These are phyloP conservation scores for Aspergillus calidoustus DNA, from an alignment of 2,329 filamentous ascomycete species.

Conservation along the genomic window DNA sequence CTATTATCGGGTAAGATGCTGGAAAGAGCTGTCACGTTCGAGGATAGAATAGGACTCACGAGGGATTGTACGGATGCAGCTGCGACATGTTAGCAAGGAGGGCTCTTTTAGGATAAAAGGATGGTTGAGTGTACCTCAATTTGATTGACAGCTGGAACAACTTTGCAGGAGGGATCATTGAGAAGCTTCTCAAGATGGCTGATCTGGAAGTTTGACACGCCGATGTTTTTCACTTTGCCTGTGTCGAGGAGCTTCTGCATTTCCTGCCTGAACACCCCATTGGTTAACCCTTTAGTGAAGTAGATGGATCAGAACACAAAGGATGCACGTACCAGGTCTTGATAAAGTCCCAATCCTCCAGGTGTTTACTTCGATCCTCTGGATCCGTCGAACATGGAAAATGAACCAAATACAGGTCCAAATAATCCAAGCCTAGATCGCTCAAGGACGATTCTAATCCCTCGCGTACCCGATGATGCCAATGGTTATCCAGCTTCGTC, in stretches of 20 bases:
- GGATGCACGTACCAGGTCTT: too few relatives aligned
- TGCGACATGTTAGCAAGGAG: slow-evolving; percentile 30
- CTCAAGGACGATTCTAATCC: slow-evolving; percentile 67
- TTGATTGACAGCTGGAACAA: slow-evolving; percentile 57
- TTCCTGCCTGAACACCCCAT: slow-evolving; percentile 50
- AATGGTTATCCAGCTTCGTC: slow-evolving; percentile 70
- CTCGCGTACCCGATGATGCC: slow-evolving; percentile 64
- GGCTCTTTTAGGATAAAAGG: too few relatives aligned
- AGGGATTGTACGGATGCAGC: slow-evolving; percentile 71
- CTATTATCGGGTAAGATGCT: neutral
- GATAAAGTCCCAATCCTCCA: slow-evolving; percentile 78
- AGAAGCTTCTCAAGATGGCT: slow-evolving; percentile 78
- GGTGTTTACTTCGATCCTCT: slow-evolving; percentile 61
- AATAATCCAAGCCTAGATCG: slow-evolving; percentile 67
- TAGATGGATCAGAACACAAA: too few relatives aligned
- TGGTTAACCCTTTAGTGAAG: too few relatives aligned
- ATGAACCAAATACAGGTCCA: slow-evolving; percentile 74
- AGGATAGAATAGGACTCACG: slow-evolving; percentile 20
- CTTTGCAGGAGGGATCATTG: slow-evolving; percentile 62
- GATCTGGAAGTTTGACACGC: slow-evolving; percentile 85
- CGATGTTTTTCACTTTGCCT: slow-evolving; percentile 77
- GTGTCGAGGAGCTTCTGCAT: slow-evolving; percentile 51
- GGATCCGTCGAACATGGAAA: slow-evolving; percentile 63
- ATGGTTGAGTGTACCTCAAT: too few relatives aligned
- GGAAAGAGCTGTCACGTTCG: too few relatives aligned